Base-by-base conservation (phyloP, 2,329 filamentous ascomycete species). In the Aspergillus floridensis region DNA sequence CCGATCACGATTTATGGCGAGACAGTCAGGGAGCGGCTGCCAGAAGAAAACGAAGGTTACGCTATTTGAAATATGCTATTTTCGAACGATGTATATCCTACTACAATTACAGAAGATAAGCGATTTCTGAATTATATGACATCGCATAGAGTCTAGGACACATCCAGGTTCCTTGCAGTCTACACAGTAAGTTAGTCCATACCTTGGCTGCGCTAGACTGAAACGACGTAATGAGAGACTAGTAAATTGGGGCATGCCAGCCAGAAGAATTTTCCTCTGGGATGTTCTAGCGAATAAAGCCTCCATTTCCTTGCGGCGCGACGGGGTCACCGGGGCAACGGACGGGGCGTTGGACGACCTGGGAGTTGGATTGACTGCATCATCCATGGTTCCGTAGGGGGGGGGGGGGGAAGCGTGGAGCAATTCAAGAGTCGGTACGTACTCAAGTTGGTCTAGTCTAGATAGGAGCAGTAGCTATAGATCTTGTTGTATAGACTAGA, bases 1-100 rank as follows among this genome's bases (percentile, higher is more conserved):
- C 92, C 92, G 26, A 79, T 97, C 64, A 86, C 87, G 53, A 90
- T 97, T 10, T 96, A 96, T 67, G 84, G 84, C 5, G 82, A 83
- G 61, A 78, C 80, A 5, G 78, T 81, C 31, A 78, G 80, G 26
- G 78, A 78, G 58, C 72, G 68, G 21, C 56, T 72, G 22, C 69
- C 71, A 1, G 76, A 78, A 62, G 76, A 78, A 58, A 70, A 72
- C 32, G 68, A 77, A 60, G 76, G 76, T 32, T 74, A 76, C 59
- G 65, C 72, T 49, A 78, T 79, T 62, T 79, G 70, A 55, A 5
- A 31, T 24, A 21, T 44, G 21, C 14, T 35, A 10, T 24, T 7
- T 3, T 19, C 11, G 4, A 35, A 35, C 12, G 11, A 22, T 22
- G 22, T 22, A 4, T 22, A 22, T 22, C 22, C 22, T 22, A 22